These are phyloP conservation scores for Colletotrichum navitas DNA, from an alignment of 2,329 filamentous ascomycete species.

Conservation along the genomic window DNA sequence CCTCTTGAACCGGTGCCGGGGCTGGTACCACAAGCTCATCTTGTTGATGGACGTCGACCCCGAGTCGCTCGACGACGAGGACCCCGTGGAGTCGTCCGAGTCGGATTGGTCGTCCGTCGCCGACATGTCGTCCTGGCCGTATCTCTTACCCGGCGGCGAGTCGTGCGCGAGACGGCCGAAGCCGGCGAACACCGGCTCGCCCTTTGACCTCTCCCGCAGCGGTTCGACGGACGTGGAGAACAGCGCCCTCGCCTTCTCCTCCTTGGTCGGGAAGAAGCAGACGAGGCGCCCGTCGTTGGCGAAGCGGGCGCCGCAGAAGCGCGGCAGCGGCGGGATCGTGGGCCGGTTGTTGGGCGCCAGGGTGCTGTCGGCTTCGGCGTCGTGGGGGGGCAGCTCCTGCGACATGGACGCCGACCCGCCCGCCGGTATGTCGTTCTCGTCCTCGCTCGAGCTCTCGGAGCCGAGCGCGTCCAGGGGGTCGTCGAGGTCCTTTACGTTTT, in stretches of 20 bases:
- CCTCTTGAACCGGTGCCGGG: constrained; percentile 64
- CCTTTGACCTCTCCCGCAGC: constrained; percentile 62
- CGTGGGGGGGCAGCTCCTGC: constrained; percentile 69
- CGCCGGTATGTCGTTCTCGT: constrained; percentile 70
- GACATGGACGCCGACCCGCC: constrained; percentile 71
- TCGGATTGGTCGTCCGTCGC: constrained; percentile 65
- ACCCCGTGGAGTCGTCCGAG: constrained; percentile 62
- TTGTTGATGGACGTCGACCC: constrained; percentile 73
- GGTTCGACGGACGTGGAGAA: constrained; percentile 62
- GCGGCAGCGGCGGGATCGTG: constrained; percentile 67
- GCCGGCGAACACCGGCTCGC: constrained; percentile 68
- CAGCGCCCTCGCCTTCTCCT: constrained; percentile 67
- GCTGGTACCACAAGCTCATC: constrained; percentile 68
- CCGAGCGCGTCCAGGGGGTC: constrained; percentile 67
- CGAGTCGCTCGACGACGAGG: constrained; percentile 69
- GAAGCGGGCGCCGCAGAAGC: constrained; percentile 72
- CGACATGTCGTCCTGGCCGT: constrained; percentile 63
- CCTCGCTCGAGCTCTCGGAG: constrained; percentile 87
- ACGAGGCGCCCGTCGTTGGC: constrained; percentile 72
- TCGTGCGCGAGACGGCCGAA: constrained; percentile 69
- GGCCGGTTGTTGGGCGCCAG: constrained; percentile 65
- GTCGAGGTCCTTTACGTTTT: constrained; percentile 73
- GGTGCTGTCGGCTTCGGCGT: constrained; percentile 65
- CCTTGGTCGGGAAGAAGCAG: constrained; percentile 78
- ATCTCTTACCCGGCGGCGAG: constrained; percentile 61